These are phyloP conservation scores for Leishmania tropica DNA, from an alignment of 208 protist genomes.

Conservation along the genomic window DNA sequence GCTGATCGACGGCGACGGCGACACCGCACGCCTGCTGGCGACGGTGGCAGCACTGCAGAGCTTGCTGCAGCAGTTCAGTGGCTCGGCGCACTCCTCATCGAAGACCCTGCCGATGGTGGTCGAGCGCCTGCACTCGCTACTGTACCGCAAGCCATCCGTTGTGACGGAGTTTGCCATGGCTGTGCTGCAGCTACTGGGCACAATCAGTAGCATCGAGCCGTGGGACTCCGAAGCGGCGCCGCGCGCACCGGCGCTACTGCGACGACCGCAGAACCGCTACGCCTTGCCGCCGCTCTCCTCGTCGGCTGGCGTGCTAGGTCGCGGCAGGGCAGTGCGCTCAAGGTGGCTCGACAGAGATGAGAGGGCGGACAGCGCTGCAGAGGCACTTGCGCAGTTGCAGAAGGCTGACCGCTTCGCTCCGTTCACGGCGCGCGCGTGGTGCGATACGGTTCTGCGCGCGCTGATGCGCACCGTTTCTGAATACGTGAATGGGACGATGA, in stretches of 20 bases:
- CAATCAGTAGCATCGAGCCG: slow-evolving; percentile 80
- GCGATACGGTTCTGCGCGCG: slow-evolving; percentile 66
- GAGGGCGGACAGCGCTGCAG: slow-evolving; percentile 23
- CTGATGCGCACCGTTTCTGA: slow-evolving; percentile 61
- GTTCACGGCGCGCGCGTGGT: slow-evolving; percentile 48
- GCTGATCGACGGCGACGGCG: slow-evolving; percentile 62
- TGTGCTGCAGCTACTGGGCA: slow-evolving; percentile 75
- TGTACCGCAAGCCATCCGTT: slow-evolving; percentile 78
- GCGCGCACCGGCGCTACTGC: slow-evolving; percentile 45
- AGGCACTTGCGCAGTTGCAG: slow-evolving; percentile 32
- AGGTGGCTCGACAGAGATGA: slow-evolving; percentile 29
- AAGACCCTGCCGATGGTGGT: slow-evolving; percentile 48
- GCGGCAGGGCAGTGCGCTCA: slow-evolving; percentile 8
- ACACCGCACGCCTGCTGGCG: slow-evolving; percentile 52
- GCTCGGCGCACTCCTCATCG: slow-evolving; percentile 26
- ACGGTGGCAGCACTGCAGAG: slow-evolving; percentile 66
- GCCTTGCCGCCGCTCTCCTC: slow-evolving; percentile 34
- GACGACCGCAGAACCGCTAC: slow-evolving; percentile 43
- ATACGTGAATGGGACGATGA: slow-evolving; percentile 58
- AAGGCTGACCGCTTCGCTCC: slow-evolving; percentile 33
- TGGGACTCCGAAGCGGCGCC: slow-evolving; percentile 32
- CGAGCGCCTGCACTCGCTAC: slow-evolving; percentile 61
- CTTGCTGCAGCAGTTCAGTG: slow-evolving; percentile 61
- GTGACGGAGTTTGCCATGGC: slow-evolving; percentile 67
- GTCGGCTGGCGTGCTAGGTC: slow-evolving; percentile 18